Evolutionary conservation across 805 yeast species (phyloP), one percentile per base, ranked within the genome.

Genomic region (Suhomyces canberraensis): DNA sequence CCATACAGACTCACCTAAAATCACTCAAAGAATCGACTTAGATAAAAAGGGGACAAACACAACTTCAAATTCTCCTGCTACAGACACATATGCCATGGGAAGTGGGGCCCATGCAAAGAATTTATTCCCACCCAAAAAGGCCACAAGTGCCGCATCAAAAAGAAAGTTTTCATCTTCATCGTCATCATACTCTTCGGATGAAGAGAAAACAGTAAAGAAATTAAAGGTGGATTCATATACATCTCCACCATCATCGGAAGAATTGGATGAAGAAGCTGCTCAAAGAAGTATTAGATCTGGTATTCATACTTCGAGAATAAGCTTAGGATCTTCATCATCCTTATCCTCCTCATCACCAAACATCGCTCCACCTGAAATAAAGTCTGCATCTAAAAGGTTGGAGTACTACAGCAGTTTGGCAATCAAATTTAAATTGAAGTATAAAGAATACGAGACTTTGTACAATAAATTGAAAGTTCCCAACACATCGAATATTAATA

Each of bases 371-470:
- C 37, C 35, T 11, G 45, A 50, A 33, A 46, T 27, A 22, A 37
- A 35, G 25, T 31, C 40, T 15, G 34, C 45, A 8, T 24, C 43
- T 9, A 48, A 46, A 34, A 42, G 55, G 29, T 49, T 55, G 26
- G 58, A 61, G n/a, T 73, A 71, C 41, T 61, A 70, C 48, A 51
- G 49, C 33, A 64, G 58, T 30, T 49, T 78, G 37, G 79, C 79
- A 1, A 52, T 55, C 8, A 69, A 69, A 47, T 78, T 78, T 63
- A 69, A 62, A 39, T 35, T 44, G 15, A 64, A 67, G 33, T 78
- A 78, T 53, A 60, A 63, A 26, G 80, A 75, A 49, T 78, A 78
- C 50, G 69, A 62, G 15, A 40, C 50, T 13, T 56, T 78, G n/a
- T 76, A 78, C 54, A 49, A 54, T 22, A 35, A 30, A 30, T 37